These are phyloP conservation scores for Jimgerdemannia lactiflua DNA, from an alignment of 192 early-diverging fungal genomes.

Conservation along the genomic window DNA sequence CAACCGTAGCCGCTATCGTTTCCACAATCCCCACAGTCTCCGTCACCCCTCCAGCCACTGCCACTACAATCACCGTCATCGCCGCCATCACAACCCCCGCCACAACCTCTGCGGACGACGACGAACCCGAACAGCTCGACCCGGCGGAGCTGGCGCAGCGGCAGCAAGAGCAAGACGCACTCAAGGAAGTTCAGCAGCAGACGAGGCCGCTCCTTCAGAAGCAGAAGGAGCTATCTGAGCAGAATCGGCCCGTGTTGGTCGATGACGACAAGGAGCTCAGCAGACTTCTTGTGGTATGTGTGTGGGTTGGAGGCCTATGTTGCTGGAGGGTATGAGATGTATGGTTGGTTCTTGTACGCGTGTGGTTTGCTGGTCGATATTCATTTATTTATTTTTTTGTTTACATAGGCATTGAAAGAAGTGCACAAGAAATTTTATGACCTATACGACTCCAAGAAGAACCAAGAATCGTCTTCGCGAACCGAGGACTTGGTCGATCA, in stretches of 20 bases:
- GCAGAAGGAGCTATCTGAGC: slow-evolving; percentile 18
- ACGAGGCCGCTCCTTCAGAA: slow-evolving; percentile 7
- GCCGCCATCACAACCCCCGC: not conserved
- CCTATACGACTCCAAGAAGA: slow-evolving; percentile 17
- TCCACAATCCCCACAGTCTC: too few species aligned
- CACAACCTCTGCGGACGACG: slow-evolving; percentile 11
- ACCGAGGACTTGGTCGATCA: not conserved
- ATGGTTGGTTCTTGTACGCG: not conserved
- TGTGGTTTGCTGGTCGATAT: not conserved
- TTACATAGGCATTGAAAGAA: slow-evolving; percentile 48
- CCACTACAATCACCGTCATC: slow-evolving; percentile 15
- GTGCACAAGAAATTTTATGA: slow-evolving; percentile 75
- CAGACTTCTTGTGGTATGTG: slow-evolving; percentile 37
- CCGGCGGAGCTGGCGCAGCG: slow-evolving; percentile 17
- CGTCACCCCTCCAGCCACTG: not conserved
- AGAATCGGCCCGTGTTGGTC: slow-evolving; percentile 45
- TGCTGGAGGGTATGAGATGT: not conserved
- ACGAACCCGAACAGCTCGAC: slow-evolving; percentile 11
- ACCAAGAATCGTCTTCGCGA: slow-evolving; percentile 1
- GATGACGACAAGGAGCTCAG: slow-evolving; percentile 61
- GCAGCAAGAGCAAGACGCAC: not conserved
- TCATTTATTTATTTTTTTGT: not conserved
- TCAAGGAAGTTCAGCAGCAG: slow-evolving; percentile 6
- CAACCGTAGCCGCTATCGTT: too few species aligned
- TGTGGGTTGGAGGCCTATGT: not conserved